Percentiles rank a stretch among this genome's conserved stretches.
Conservation (phyloP, 441 rosid genomes). For the Manihot esculenta region DNA sequence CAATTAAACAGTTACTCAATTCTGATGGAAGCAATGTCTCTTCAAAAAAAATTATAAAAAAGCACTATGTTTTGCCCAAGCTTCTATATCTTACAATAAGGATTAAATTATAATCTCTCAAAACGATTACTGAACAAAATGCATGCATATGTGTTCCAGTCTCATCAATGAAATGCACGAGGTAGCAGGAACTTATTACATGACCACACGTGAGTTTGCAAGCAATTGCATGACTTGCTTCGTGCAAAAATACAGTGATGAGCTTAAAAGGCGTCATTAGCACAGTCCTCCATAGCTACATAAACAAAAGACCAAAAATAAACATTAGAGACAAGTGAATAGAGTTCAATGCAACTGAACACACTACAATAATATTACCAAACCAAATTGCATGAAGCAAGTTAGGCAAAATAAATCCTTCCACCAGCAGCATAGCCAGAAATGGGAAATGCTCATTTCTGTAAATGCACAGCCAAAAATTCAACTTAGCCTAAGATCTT, state of each 20-base stretch:
- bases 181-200: conserved; percentile 52
- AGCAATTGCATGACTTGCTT: conserved; percentile 93
- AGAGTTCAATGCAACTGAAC: neutral
- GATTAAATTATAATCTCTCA: neutral
- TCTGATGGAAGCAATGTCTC: neutral
- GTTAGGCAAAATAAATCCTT: neutral
- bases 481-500: neutral
- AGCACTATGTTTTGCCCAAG: neutral
- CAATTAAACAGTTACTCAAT: neutral
- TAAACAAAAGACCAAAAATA: neutral
- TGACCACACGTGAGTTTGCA: conserved; percentile 94
- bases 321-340: conserved; percentile 16
- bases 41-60: no score
- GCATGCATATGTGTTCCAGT: neutral
- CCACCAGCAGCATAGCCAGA: neutral
- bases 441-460: neutral
- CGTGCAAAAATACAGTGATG: conserved; percentile 87
- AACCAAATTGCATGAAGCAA: neutral
- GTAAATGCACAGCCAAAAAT: no score
- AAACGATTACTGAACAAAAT: conserved; percentile 1
- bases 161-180: conserved; percentile 9
- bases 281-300: conserved; percentile 86
- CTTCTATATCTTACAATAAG: neutral
- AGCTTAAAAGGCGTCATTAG: conserved; percentile 87
- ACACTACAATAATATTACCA: neutral